Percentiles rank a stretch among this genome's conserved stretches.
phyloP scores from a whole-genome alignment of 2,329 filamentous ascomycete species.

The Aspergillus neoniger region DNA sequence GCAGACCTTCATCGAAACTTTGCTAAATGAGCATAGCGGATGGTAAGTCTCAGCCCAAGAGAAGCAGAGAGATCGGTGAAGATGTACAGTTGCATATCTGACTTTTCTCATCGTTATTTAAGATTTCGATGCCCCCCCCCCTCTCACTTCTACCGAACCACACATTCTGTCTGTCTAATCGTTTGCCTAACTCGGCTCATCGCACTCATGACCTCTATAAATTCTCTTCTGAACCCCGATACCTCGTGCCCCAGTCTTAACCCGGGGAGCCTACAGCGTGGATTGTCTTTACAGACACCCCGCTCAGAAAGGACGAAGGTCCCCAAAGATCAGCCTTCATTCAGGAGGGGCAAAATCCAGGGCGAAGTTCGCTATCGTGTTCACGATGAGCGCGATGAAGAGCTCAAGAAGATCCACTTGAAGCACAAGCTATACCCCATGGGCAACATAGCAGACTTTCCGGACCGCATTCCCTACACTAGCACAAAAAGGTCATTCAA shows the following conservation, averaged over 20 bases:
- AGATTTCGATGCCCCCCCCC: not conserved
- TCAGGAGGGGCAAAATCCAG: not conserved
- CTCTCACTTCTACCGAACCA: constrained; percentile 1
- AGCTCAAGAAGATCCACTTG: not conserved
- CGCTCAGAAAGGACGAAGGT: constrained; percentile 7
- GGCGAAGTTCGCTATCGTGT: not conserved
- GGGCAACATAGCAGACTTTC: not conserved
- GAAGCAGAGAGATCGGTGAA: constrained; percentile 18
- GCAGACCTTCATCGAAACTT: constrained; percentile 33
- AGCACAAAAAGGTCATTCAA: not conserved
- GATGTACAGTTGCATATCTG: not conserved
- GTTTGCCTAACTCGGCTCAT: not conserved
- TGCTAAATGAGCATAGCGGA: constrained; percentile 17
- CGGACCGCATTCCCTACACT: constrained; percentile 20
- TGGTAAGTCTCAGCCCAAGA: constrained; percentile 13
- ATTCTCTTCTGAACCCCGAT: constrained; percentile 67
- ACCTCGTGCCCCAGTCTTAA: constrained; percentile 44
- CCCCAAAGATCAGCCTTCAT: not conserved
- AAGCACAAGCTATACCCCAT: not conserved
- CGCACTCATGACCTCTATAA: constrained; percentile 61
- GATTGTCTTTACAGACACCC: constrained; percentile 23
- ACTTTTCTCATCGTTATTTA: constrained; percentile 13
- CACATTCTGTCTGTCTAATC: not conserved
- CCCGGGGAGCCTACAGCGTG: constrained; percentile 41
- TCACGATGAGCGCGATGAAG: not conserved